Conservation (phyloP, 805 yeast genomes). For the Lachancea dasiensis region DNA sequence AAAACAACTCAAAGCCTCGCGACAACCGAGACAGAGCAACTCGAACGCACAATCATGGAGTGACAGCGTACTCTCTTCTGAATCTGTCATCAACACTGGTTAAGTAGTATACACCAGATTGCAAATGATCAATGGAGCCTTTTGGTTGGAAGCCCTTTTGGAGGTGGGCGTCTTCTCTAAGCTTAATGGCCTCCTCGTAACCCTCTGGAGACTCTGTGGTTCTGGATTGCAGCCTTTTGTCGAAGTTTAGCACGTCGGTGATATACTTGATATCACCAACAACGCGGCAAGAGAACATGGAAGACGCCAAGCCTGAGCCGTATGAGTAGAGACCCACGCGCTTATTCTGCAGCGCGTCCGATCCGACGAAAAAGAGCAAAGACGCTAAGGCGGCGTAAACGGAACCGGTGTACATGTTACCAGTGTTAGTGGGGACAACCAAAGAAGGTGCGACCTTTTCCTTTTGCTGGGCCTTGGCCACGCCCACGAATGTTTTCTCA, state of each 20-base stretch:
- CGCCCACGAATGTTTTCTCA: slow-evolving; percentile 78
- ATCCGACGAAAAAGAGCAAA: slow-evolving; percentile 65
- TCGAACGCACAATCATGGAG: too few relatives aligned
- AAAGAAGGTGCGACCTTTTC: slow-evolving; percentile 75
- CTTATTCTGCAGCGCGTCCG: slow-evolving; percentile 69
- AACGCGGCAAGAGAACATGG: slow-evolving; percentile 74
- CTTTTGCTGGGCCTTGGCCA: slow-evolving; percentile 62
- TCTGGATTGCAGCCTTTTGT: slow-evolving; percentile 63
- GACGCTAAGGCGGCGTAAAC: slow-evolving; percentile 85
- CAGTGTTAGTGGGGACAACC: slow-evolving; percentile 89
- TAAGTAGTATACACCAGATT: slow-evolving; percentile 77
- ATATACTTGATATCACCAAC: slow-evolving; percentile 74
- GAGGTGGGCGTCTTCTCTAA: slow-evolving; percentile 87
- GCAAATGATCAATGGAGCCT: slow-evolving; percentile 69
- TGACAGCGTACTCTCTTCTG: slow-evolving; percentile 74
- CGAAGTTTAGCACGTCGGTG: slow-evolving; percentile 58
- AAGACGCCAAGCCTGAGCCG: slow-evolving; percentile 96
- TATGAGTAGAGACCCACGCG: slow-evolving; percentile 91
- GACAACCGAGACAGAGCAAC: too few relatives aligned
- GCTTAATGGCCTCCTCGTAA: slow-evolving; percentile 71
- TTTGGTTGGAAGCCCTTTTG: slow-evolving; percentile 72
- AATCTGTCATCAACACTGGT: slow-evolving; percentile 77
- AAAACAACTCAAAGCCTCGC: too few relatives aligned
- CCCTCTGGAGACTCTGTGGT: slow-evolving; percentile 62
- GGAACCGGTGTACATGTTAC: slow-evolving; percentile 97